These are phyloP conservation scores for Moesziomyces sp. DNA, from an alignment of 1,284 basidiomycete genomes.

Conservation along the genomic window DNA sequence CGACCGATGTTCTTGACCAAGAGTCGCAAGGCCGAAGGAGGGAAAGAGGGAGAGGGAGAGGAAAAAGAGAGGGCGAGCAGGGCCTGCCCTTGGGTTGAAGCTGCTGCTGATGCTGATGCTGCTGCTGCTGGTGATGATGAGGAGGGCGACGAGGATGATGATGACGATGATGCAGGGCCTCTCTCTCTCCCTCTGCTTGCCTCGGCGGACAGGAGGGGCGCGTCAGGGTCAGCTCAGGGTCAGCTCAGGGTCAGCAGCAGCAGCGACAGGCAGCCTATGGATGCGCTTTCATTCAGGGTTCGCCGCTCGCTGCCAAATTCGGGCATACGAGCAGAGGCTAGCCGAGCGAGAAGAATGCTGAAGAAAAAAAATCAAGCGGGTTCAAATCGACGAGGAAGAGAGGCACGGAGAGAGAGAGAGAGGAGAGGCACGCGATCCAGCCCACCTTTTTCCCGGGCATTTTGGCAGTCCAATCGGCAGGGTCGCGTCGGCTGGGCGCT, in stretches of 20 bases:
- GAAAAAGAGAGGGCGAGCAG: not conserved
- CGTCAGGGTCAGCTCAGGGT: slow-evolving; percentile 1
- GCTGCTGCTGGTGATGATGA: slow-evolving; percentile 1
- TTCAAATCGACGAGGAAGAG: no score
- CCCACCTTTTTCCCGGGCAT: no score
- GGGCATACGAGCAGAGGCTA: slow-evolving; percentile 1
- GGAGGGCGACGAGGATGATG: not conserved
- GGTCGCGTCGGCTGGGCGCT: slow-evolving; percentile 10
- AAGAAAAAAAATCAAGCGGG: not conserved
- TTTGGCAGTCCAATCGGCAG: slow-evolving; percentile 4
- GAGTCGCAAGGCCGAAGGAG: not conserved
- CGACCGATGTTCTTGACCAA: no score
- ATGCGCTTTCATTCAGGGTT: slow-evolving; percentile 4
- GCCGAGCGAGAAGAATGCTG: not conserved
- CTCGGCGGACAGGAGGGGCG: not conserved
- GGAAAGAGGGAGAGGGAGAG: not conserved
- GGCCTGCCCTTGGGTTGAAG: no score
- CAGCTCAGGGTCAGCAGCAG: not conserved
- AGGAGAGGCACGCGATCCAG: no score
- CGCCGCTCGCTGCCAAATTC: not conserved
- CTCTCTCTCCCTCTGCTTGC: not conserved
- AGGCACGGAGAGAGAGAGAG: no score
- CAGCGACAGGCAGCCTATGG: no score
- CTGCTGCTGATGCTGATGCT: slow-evolving; percentile 1
- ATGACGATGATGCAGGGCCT: not conserved